Evolutionary conservation across 257 asterid genomes (phyloP).

Genomic region (Solanum neorickii): DNA sequence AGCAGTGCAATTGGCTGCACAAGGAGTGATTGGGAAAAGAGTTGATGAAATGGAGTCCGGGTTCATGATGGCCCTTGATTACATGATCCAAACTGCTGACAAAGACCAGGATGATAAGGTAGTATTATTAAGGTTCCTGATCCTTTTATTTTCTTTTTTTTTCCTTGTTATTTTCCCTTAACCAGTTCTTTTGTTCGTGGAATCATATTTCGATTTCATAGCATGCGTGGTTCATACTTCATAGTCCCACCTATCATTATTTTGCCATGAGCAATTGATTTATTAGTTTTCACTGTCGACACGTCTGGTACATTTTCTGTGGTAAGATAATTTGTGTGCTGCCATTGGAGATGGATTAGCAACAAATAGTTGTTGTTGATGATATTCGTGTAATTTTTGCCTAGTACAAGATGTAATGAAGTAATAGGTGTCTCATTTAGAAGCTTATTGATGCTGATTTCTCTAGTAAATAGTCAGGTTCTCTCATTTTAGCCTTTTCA

Average conservation of each 20-base stretch:
- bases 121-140: constrained; percentile 13
- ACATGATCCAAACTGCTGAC: constrained; percentile 86
- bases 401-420: not conserved
- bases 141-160: not conserved
- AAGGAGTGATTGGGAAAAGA: constrained; percentile 98
- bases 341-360: not conserved
- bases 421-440: not conserved
- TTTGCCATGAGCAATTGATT: not conserved
- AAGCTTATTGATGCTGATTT: not conserved
- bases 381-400: not conserved
- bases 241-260: not conserved
- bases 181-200: not conserved
- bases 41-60: constrained; percentile 96
- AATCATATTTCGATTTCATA: not conserved
- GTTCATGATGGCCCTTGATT: constrained; percentile 92
- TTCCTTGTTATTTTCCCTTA: not conserved
- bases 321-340: not conserved
- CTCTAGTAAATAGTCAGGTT: not conserved
- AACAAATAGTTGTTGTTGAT: not conserved
- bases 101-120: constrained; percentile 85
- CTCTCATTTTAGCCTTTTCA: not conserved
- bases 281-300: not conserved
- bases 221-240: not conserved
- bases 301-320: not conserved
- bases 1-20: constrained; percentile 86